Evolutionary conservation across 176 grass and related monocot genomes (phyloP).

Genomic region (Cenchrus purpureus): DNA sequence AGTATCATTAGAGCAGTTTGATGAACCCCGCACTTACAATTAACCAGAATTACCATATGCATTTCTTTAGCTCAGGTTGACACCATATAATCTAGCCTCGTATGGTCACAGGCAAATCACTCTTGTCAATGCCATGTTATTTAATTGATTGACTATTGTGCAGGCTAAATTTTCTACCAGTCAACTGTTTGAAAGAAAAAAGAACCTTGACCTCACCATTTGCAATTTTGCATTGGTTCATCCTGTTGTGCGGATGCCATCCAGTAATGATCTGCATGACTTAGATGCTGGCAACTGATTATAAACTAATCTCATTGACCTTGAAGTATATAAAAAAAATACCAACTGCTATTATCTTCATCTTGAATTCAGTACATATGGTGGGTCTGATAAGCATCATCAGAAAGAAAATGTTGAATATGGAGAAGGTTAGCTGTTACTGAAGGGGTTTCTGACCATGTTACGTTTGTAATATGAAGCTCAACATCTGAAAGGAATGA

Average conservation of each 20-base stretch:
- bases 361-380: slow-evolving; percentile 30
- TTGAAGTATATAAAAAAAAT: not conserved
- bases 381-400: slow-evolving; percentile 50
- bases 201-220: not conserved
- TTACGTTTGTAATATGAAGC: slow-evolving; percentile 55
- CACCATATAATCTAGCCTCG: not conserved
- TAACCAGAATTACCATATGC: slow-evolving; percentile 39
- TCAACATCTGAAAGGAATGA: slow-evolving; percentile 57
- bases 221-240: not conserved
- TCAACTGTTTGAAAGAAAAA: slow-evolving; percentile 14
- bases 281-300: too few species aligned
- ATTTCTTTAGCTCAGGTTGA: slow-evolving; percentile 14
- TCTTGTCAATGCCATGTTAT: not conserved
- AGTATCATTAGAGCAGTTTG: slow-evolving; percentile 59
- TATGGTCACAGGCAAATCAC: not conserved
- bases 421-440: slow-evolving; percentile 53
- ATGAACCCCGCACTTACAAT: slow-evolving; percentile 52
- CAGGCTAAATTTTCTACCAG: slow-evolving; percentile 57
- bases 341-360: not conserved
- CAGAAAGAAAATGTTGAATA: slow-evolving; percentile 66
- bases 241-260: not conserved
- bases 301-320: not conserved
- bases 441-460: slow-evolving; percentile 46
- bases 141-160: not conserved
- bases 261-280: slow-evolving; percentile 27